Percentiles rank a stretch among this genome's conserved stretches.
Evolutionary conservation across 2,329 filamentous ascomycete species (phyloP).

Genomic region (Fonsecaea nubica): DNA sequence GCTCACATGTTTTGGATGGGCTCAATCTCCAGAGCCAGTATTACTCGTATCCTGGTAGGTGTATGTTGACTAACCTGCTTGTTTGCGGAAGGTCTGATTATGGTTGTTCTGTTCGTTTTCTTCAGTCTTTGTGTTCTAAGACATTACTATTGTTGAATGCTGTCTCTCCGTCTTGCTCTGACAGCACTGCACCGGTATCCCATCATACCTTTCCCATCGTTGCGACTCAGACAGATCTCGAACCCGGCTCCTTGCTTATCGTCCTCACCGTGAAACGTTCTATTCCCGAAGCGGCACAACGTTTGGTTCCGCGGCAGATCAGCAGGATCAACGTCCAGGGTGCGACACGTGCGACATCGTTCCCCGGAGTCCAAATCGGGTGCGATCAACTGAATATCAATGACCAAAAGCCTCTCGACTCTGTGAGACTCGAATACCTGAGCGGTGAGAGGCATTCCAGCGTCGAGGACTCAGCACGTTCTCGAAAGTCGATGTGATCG

Average conservation of each 20-base stretch:
- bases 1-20: slow-evolving; percentile 20
- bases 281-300: slow-evolving; percentile 15
- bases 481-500: slow-evolving; percentile 5
- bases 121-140: background rate
- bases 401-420: slow-evolving; percentile 3
- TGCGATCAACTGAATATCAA: slow-evolving; percentile 27
- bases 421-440: background rate
- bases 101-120: background rate
- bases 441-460: background rate
- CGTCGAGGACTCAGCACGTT: background rate
- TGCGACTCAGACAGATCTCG: slow-evolving; percentile 9
- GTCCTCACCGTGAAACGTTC: slow-evolving; percentile 19
- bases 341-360: slow-evolving; percentile 31
- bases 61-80: slow-evolving; percentile 1
- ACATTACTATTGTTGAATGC: background rate
- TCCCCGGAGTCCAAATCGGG: slow-evolving; percentile 17
- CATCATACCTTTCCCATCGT: background rate
- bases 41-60: slow-evolving; percentile 9
- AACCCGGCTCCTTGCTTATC: slow-evolving; percentile 12
- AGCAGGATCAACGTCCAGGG: slow-evolving; percentile 34
- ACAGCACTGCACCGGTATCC: background rate
- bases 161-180: background rate
- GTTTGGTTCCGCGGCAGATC: slow-evolving; percentile 27
- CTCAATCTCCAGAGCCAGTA: background rate
- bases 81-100: background rate